Evolutionary conservation across 2,329 filamentous ascomycete species (phyloP), one percentile per base, ranked within the genome.

Genomic region (Pseudogymnoascus sp.): DNA sequence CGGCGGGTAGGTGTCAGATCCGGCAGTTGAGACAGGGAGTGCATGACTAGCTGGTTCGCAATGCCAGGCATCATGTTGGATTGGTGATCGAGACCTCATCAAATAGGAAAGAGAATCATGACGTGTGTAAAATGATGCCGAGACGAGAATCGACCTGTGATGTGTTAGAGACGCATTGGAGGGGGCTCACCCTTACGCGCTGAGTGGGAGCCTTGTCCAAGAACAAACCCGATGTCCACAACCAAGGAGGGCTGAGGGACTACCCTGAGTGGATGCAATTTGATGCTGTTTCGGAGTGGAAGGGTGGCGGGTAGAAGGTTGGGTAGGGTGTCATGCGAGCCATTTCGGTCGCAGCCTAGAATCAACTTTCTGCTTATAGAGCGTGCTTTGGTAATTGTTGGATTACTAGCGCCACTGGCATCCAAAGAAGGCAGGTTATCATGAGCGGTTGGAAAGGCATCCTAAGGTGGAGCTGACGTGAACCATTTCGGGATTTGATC

Each of bases 101-200:
- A 18, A 56, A 56, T 34, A 56, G 28, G 28, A 18, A 31, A 34
- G 2, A 34, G n/a, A 34, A 18, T 34, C 50, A 28, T 56, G 50
- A 34, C n/a, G 4, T 50, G 25, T 12, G 50, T 34, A 56, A 56
- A 56, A 34, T 34, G 8, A 34, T 34, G 28, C 44, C 11, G 14
- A 16, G 50, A 34, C 25, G 25, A 56, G 28, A 56, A 56, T 34
- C 28, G 28, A n/a, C 46, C n/a, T 31, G 28, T 21, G 50, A 56
- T 56, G 50, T 56, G 50, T 56, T 56, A 28, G 25, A 34, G 50
- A 34, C 28, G 50, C 50, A 56, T 56, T 56, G 50, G 50, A 56
- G 25, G 50, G 46, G 50, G 10, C 25, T 18, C n/a, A 7, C 50
- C 28, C n/a, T 34, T 34, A 28, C 50, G 50, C 8, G 5, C 31